Conservation (phyloP, 352 stramenopile species). For the Globisporangium lucens region DNA sequence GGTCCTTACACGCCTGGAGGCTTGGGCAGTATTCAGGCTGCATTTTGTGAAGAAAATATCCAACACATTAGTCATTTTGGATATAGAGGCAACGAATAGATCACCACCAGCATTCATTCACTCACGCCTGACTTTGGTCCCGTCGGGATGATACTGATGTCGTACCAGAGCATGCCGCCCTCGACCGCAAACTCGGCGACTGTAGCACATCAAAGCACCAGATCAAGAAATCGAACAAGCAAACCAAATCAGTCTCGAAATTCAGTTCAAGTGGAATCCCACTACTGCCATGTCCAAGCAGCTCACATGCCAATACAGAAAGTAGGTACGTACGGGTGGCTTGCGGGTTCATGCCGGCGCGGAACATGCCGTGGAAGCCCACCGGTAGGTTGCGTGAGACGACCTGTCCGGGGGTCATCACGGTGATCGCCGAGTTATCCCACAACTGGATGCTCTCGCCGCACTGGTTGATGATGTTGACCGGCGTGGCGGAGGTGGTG, state of each 20-base stretch:
- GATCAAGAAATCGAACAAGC: neutral
- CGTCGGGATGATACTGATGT: slow-evolving; percentile 54
- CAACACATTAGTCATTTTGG: neutral
- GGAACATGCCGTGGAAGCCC: slow-evolving; percentile 20
- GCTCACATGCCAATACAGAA: neutral
- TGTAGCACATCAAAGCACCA: slow-evolving; percentile 15
- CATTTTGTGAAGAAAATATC: neutral
- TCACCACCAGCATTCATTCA: neutral
- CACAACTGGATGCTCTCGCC: slow-evolving; percentile 17
- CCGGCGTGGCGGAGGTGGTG: neutral
- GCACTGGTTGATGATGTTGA: slow-evolving; percentile 21
- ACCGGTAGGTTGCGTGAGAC: slow-evolving; percentile 5
- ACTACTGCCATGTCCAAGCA: slow-evolving; percentile 1
- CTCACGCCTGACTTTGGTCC: slow-evolving; percentile 19
- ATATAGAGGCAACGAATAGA: neutral
- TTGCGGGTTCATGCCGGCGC: slow-evolving; percentile 15
- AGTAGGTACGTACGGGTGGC: slow-evolving; percentile 17
- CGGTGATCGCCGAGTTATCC: slow-evolving; percentile 15
- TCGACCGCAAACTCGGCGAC: slow-evolving; percentile 42
- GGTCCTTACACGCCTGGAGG: slow-evolving; percentile 32
- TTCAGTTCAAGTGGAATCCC: neutral
- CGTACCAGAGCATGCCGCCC: slow-evolving; percentile 36
- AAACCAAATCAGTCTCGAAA: neutral
- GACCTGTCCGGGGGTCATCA: slow-evolving; percentile 10
- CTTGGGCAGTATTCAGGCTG: slow-evolving; percentile 35